These are phyloP conservation scores for Sphaerobolus stellatus DNA, from an alignment of 1,284 basidiomycete species.

Conservation along the genomic window DNA sequence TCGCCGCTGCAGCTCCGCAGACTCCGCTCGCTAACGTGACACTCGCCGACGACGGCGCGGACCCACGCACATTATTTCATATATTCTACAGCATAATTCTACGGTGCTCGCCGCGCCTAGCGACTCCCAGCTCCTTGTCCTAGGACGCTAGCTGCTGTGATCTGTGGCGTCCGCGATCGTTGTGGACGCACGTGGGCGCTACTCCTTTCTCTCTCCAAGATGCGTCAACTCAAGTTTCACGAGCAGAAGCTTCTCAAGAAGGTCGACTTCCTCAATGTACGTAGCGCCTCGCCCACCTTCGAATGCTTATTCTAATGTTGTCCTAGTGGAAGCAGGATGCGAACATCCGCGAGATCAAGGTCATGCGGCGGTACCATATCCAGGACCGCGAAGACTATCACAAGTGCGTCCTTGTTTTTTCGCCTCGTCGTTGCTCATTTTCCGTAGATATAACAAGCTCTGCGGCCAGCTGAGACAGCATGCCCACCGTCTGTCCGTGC, in stretches of 20 bases:
- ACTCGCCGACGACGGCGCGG: too few relatives aligned
- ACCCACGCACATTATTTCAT: too few relatives aligned
- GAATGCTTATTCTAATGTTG: conserved; percentile 11
- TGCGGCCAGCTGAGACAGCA: conserved; percentile 86
- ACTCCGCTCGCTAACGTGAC: too few relatives aligned
- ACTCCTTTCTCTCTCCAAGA: too few relatives aligned
- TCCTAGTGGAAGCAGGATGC: conserved; percentile 95
- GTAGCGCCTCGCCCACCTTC: conserved; percentile 28
- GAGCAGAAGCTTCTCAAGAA: conserved; percentile 94
- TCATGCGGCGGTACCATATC: conserved; percentile 95
- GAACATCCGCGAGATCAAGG: conserved; percentile 87
- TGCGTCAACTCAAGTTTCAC: conserved; percentile 88
- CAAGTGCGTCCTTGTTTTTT: conserved; percentile 53
- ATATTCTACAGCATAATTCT: too few relatives aligned
- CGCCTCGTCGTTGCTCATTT: conserved; percentile 10
- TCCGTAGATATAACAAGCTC: conserved; percentile 86
- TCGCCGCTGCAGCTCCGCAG: too few relatives aligned
- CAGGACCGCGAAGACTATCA: conserved; percentile 95
- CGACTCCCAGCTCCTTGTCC: too few relatives aligned
- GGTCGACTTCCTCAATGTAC: conserved; percentile 87
- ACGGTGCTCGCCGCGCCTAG: too few relatives aligned
- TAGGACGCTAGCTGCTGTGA: too few relatives aligned
- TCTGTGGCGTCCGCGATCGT: too few relatives aligned
- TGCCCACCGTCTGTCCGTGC: conserved; percentile 84
- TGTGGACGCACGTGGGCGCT: too few relatives aligned